Evolutionary conservation across 176 grass and related monocot genomes (phyloP).

Genomic region (Triticum monococcum): DNA sequence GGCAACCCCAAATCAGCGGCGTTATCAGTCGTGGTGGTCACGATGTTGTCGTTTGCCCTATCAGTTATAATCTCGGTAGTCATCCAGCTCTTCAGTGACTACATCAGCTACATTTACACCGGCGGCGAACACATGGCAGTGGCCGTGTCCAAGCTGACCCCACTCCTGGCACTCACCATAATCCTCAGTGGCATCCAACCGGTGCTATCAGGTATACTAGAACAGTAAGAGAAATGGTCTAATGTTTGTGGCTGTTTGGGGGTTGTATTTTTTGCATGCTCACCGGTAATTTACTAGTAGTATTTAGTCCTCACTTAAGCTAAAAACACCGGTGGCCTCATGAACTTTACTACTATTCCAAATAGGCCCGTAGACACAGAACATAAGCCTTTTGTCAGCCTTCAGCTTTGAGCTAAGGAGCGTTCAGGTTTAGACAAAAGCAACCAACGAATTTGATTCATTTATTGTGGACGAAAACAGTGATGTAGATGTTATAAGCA

Average conservation of each 20-base stretch:
- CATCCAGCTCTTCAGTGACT: conserved; percentile 32
- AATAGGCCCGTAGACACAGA: no score
- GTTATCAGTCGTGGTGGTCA: conserved; percentile 47
- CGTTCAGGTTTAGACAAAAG: no score
- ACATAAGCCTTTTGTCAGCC: no score
- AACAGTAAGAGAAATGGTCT: no score
- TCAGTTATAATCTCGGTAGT: conserved; percentile 18
- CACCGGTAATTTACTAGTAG: no score
- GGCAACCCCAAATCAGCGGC: conserved; percentile 17
- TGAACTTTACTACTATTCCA: no score
- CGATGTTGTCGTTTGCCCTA: conserved; percentile 18
- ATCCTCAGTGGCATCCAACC: conserved; percentile 68
- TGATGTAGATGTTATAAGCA: neutral
- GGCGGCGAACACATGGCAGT: conserved; percentile 38
- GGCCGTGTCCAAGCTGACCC: conserved; percentile 44
- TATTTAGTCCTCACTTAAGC: no score
- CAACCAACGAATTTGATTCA: neutral
- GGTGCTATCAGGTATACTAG: conserved; percentile 45
- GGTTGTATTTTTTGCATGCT: no score
- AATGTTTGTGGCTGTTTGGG: no score
- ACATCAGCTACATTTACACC: conserved; percentile 58
- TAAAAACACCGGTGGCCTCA: no score
- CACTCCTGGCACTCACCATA: conserved; percentile 52
- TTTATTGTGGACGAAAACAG: neutral
- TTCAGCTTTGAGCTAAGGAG: no score